Evolutionary conservation across 768 basidiomycete species (phyloP).

Genomic region (Boletus sensibilis): DNA sequence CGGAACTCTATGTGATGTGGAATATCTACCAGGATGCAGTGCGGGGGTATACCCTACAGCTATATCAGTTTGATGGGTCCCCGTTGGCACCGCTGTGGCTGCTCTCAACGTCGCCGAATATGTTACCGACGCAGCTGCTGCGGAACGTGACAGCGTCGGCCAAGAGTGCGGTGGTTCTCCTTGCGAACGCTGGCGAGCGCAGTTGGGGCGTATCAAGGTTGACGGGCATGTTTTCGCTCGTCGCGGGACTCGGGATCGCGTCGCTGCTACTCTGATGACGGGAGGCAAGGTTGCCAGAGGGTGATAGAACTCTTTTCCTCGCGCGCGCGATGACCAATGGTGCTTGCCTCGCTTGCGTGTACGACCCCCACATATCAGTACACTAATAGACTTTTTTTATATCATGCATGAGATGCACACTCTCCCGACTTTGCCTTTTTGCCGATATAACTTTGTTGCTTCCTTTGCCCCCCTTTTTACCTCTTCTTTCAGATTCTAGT

Average conservation of each 20-base stretch:
- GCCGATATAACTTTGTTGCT: constrained; percentile 1
- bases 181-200: constrained; percentile 27
- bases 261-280: constrained; percentile 25
- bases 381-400: constrained; percentile 18
- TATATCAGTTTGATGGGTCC: constrained; percentile 77
- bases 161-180: constrained; percentile 13
- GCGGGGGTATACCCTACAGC: constrained; percentile 65
- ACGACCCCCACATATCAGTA: constrained; percentile 20
- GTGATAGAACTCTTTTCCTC: not conserved
- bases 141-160: constrained; percentile 46
- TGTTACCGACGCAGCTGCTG: constrained; percentile 74
- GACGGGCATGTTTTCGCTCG: constrained; percentile 10
- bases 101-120: constrained; percentile 71
- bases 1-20: constrained; percentile 66
- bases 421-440: not conserved
- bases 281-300: not conserved
- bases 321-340: not conserved
- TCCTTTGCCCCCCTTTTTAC: not conserved
- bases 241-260: constrained; percentile 22
- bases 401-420: constrained; percentile 9
- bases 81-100: constrained; percentile 72
- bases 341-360: constrained; percentile 4
- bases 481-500: constrained; percentile 8
- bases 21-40: constrained; percentile 66
- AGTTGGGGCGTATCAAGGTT: constrained; percentile 16